Percentiles rank a stretch among this genome's conserved stretches.
phyloP scores from a whole-genome alignment of 345 rosid species.

The Iberis pinnata region DNA sequence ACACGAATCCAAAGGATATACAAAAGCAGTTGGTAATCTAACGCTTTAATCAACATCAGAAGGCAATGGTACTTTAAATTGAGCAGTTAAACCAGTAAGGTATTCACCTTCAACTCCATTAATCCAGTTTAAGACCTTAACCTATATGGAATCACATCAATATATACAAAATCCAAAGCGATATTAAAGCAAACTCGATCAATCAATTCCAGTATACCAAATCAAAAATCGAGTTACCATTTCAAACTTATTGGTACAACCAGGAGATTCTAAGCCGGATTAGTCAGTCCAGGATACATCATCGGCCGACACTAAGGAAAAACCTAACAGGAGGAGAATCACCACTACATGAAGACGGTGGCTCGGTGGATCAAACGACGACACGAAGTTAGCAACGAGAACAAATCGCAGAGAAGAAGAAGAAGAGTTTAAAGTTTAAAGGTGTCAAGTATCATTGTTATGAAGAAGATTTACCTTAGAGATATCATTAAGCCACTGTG shows the following conservation, averaged over 20 bases:
- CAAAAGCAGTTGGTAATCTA: constrained; percentile 43
- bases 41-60: constrained; percentile 39
- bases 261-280: constrained; percentile 30
- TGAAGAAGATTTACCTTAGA: too few relatives aligned
- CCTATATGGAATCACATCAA: constrained; percentile 51
- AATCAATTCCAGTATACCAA: not conserved
- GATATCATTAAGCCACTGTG: too few relatives aligned
- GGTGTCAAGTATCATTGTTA: too few relatives aligned
- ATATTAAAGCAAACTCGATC: not conserved
- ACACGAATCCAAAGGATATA: constrained; percentile 66
- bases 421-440: too few relatives aligned
- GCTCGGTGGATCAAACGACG: constrained; percentile 20
- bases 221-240: constrained; percentile 29
- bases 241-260: constrained; percentile 40
- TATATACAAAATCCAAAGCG: too few relatives aligned
- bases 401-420: constrained; percentile 23
- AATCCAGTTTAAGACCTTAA: constrained; percentile 71
- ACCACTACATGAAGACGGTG: constrained; percentile 5
- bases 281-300: constrained; percentile 34
- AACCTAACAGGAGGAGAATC: constrained; percentile 11
- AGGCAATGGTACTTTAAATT: constrained; percentile 62
- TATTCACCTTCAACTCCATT: constrained; percentile 50
- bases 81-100: constrained; percentile 63
- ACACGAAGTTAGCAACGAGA: constrained; percentile 21
- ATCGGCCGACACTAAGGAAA: constrained; percentile 28